Conservation (phyloP, 192 early-diverging fungal species). For the Backusella mclennaniae region DNA sequence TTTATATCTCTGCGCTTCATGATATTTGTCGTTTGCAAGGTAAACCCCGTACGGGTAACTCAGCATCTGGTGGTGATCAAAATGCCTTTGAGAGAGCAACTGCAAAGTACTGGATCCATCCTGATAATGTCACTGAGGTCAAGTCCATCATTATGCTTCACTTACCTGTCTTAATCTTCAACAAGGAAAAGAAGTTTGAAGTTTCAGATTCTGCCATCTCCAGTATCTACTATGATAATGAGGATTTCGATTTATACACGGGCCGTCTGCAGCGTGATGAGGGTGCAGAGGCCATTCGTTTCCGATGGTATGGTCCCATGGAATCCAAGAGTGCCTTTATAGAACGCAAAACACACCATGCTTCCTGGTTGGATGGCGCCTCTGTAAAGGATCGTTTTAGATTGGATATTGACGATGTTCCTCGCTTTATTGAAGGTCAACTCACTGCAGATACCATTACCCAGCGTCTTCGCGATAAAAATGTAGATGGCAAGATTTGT, state of each 20-base stretch:
- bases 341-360: slow-evolving; percentile 39
- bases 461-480: slow-evolving; percentile 61
- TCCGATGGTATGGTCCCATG: slow-evolving; percentile 40
- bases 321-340: slow-evolving; percentile 29
- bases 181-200: slow-evolving; percentile 45
- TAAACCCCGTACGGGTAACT: slow-evolving; percentile 31
- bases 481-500: slow-evolving; percentile 61
- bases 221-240: slow-evolving; percentile 37
- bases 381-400: slow-evolving; percentile 39
- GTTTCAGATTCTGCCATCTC: slow-evolving; percentile 35
- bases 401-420: slow-evolving; percentile 24
- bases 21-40: slow-evolving; percentile 33
- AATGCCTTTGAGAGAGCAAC: slow-evolving; percentile 81
- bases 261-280: slow-evolving; percentile 37
- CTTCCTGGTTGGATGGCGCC: slow-evolving; percentile 34
- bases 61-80: slow-evolving; percentile 38
- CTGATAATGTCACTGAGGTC: slow-evolving; percentile 41
- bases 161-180: slow-evolving; percentile 46
- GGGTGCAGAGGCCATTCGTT: slow-evolving; percentile 39
- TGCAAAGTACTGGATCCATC: slow-evolving; percentile 47
- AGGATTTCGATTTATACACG: slow-evolving; percentile 36
- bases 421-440: slow-evolving; percentile 15
- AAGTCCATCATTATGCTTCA: slow-evolving; percentile 39
- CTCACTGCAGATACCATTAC: slow-evolving; percentile 54
- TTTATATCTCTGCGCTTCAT: slow-evolving; percentile 36